Evolutionary conservation across 192 early-diverging fungal species (phyloP).

Genomic region (Coemansia sp.): DNA sequence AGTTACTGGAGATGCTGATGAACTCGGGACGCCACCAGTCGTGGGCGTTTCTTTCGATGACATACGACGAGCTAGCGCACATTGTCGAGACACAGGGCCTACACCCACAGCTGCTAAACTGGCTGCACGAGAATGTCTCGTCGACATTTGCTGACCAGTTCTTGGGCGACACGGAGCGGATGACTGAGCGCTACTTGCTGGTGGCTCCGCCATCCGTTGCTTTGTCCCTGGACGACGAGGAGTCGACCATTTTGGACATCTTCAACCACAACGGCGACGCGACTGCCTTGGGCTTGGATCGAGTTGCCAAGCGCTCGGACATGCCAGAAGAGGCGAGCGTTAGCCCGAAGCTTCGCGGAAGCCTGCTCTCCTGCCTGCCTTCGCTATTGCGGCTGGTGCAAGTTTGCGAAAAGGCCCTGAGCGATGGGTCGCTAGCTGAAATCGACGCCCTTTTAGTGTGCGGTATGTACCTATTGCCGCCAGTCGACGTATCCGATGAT

Average conservation of each 20-base stretch:
- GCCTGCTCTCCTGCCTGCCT: slow-evolving; percentile 61
- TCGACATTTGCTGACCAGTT: slow-evolving; percentile 64
- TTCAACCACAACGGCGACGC: slow-evolving; percentile 41
- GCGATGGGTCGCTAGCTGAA: slow-evolving; percentile 58
- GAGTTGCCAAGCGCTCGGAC: slow-evolving; percentile 33
- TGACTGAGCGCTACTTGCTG: slow-evolving; percentile 18
- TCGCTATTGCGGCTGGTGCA: slow-evolving; percentile 73
- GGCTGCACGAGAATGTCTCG: slow-evolving; percentile 71
- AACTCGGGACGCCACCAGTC: slow-evolving; percentile 43
- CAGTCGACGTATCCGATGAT: slow-evolving; percentile 10
- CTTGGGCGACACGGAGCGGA: slow-evolving; percentile 51
- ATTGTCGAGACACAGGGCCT: slow-evolving; percentile 59
- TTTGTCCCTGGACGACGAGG: slow-evolving; percentile 39
- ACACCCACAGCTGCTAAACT: slow-evolving; percentile 61
- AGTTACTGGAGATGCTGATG: slow-evolving; percentile 62
- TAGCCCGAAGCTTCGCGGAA: slow-evolving; percentile 29
- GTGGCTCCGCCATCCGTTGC: slow-evolving; percentile 6
- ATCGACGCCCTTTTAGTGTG: slow-evolving; percentile 75
- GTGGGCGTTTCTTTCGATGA: slow-evolving; percentile 69
- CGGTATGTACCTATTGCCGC: slow-evolving; percentile 55
- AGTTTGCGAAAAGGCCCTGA: slow-evolving; percentile 65
- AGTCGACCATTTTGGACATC: slow-evolving; percentile 38
- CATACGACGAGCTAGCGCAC: slow-evolving; percentile 75
- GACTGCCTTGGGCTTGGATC: slow-evolving; percentile 39
- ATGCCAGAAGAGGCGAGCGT: neutral